Conservation (phyloP, 2,329 filamentous ascomycete genomes). For the Aspergillus phoenicis region DNA sequence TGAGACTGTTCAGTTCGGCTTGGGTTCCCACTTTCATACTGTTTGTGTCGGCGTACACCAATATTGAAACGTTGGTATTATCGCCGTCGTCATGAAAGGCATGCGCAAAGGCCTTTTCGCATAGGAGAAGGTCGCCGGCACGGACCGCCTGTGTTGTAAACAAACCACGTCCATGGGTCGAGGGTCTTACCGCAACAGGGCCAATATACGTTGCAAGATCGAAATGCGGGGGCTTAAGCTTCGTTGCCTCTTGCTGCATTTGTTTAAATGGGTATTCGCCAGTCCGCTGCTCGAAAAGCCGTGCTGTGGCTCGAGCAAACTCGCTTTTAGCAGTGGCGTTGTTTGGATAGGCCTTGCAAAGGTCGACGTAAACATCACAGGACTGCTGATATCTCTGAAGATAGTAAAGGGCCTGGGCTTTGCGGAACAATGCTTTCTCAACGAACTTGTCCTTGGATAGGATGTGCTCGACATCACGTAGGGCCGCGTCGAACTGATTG, state of each 20-base stretch:
- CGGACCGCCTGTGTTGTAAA: constrained; percentile 54
- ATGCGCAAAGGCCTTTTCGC: constrained; percentile 59
- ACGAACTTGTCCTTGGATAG: constrained; percentile 20
- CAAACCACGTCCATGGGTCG: constrained; percentile 52
- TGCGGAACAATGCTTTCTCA: constrained; percentile 51
- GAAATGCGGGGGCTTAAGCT: constrained; percentile 42
- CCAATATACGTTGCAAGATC: constrained; percentile 53
- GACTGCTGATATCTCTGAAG: constrained; percentile 45
- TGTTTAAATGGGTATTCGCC: constrained; percentile 31
- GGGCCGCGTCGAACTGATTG: constrained; percentile 38
- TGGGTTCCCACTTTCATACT: constrained; percentile 41
- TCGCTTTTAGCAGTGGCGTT: constrained; percentile 37
- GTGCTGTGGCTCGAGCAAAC: constrained; percentile 30
- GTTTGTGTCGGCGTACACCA: constrained; percentile 45
- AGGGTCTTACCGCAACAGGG: constrained; percentile 46
- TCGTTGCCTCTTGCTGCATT: constrained; percentile 34
- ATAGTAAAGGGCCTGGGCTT: constrained; percentile 50
- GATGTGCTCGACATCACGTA: constrained; percentile 32
- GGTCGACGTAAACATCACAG: constrained; percentile 36
- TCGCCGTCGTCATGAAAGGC: constrained; percentile 15
- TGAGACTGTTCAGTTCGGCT: constrained; percentile 43
- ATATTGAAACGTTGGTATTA: constrained; percentile 24
- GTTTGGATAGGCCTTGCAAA: constrained; percentile 38
- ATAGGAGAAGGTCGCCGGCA: constrained; percentile 56
- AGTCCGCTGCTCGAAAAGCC: constrained; percentile 22